phyloP scores from a whole-genome alignment of 2,329 filamentous ascomycete genomes.

The Fusarium nisikadoi region DNA sequence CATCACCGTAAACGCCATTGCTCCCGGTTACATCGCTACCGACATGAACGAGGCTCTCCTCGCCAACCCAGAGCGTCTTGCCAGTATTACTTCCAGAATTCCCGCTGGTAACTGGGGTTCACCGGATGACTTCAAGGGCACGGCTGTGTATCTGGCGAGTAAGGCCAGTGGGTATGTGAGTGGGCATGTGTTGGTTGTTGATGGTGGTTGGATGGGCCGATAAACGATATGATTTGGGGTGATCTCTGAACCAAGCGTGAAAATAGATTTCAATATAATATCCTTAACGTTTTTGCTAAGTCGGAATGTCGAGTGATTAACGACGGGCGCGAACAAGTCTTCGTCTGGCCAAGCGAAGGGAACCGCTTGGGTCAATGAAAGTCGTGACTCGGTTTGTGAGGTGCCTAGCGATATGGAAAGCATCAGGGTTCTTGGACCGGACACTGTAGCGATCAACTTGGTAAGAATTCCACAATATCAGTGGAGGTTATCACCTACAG shows the following conservation, averaged over 20 bases:
- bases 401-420: constrained; percentile 33
- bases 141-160: constrained; percentile 80
- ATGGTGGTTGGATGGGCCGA: constrained; percentile 94
- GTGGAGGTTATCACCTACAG: constrained; percentile 52
- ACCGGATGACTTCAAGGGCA: constrained; percentile 90
- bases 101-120: constrained; percentile 85
- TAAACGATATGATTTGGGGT: constrained; percentile 49
- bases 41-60: constrained; percentile 92
- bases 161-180: constrained; percentile 82
- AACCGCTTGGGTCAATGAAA: constrained; percentile 29
- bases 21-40: constrained; percentile 90
- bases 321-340: constrained; percentile 39
- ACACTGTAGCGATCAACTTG: constrained; percentile 8
- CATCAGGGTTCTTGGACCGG: constrained; percentile 7
- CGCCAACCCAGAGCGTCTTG: constrained; percentile 73
- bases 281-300: neutral
- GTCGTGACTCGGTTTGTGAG: constrained; percentile 40
- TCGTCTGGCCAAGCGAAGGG: constrained; percentile 37
- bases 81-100: constrained; percentile 81
- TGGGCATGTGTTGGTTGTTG: constrained; percentile 84
- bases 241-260: neutral
- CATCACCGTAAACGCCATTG: constrained; percentile 87
- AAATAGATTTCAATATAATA: constrained; percentile 16
- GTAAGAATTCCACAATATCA: neutral
- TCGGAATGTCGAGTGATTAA: neutral